Evolutionary conservation across 768 basidiomycete species (phyloP).

Genomic region (Calocybe cyanea): DNA sequence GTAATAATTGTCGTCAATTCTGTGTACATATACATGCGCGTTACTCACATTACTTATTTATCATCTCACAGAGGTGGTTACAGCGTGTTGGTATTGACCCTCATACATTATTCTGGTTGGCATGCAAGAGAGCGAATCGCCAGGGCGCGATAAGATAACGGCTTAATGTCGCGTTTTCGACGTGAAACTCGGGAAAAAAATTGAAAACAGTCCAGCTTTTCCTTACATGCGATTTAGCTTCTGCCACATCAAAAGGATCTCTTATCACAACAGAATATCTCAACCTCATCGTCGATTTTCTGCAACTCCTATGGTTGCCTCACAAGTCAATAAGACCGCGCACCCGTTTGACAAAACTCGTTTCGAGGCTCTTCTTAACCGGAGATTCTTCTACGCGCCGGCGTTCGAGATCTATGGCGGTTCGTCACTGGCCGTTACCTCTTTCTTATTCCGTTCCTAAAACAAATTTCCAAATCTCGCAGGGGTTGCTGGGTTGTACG

Average conservation of each 20-base stretch:
- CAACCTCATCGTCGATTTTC: conserved; percentile 9
- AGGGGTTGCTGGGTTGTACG: conserved; percentile 98
- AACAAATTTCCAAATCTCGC: background rate
- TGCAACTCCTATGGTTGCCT: conserved; percentile 17
- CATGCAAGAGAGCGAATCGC: too few species aligned
- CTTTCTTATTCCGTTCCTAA: background rate
- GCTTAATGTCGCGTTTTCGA: background rate
- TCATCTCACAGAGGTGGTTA: too few species aligned
- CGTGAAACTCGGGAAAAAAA: conserved; percentile 13
- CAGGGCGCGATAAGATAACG: conserved; percentile 7
- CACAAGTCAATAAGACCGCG: conserved; percentile 69
- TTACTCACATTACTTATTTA: background rate
- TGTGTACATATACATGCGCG: too few species aligned
- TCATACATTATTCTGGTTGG: too few species aligned
- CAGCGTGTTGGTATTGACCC: too few species aligned
- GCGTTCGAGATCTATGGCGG: conserved; percentile 99
- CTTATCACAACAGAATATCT: conserved; percentile 11
- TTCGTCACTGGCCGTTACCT: conserved; percentile 41
- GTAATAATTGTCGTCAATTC: too few species aligned
- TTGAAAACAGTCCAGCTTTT: background rate
- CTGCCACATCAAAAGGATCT: conserved; percentile 15
- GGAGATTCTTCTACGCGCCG: conserved; percentile 96
- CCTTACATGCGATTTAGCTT: conserved; percentile 16
- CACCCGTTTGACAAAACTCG: conserved; percentile 85
- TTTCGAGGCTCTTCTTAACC: conserved; percentile 81